Conservation (phyloP, 75 land plant species). For the Cupressus sempervirens region DNA sequence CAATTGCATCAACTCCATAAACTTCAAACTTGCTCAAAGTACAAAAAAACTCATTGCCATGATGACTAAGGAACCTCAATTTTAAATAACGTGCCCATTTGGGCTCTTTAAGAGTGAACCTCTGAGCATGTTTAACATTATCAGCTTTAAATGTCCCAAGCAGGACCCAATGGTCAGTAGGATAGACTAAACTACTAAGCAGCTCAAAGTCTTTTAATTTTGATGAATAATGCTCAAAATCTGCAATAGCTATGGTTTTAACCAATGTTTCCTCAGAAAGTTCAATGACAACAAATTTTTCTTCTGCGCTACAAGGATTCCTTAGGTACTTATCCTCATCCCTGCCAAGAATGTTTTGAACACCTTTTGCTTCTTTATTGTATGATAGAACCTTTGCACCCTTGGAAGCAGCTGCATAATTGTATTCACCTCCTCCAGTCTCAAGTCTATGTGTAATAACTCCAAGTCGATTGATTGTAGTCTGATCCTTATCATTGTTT, state of each 20-base stretch:
- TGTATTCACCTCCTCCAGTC: slow-evolving; percentile 69
- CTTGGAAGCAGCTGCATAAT: slow-evolving; percentile 82
- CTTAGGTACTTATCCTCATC: slow-evolving; percentile 85
- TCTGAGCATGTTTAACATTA: slow-evolving; percentile 71
- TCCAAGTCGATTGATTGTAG: slow-evolving; percentile 15
- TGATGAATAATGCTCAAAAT: slow-evolving; percentile 88
- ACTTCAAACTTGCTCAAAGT: slow-evolving; percentile 80
- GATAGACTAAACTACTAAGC: slow-evolving; percentile 69
- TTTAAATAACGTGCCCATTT: slow-evolving; percentile 91
- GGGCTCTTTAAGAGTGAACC: slow-evolving; percentile 65
- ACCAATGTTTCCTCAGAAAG: slow-evolving; percentile 87
- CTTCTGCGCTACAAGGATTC: slow-evolving; percentile 84
- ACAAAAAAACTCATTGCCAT: slow-evolving; percentile 89
- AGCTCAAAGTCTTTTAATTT: slow-evolving; percentile 81
- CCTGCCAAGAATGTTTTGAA: slow-evolving; percentile 60
- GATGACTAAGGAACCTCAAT: slow-evolving; percentile 67
- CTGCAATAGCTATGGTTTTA: slow-evolving; percentile 66
- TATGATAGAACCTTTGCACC: slow-evolving; percentile 82
- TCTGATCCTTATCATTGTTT: slow-evolving; percentile 26
- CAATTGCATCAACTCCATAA: slow-evolving; percentile 92
- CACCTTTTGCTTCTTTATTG: slow-evolving; percentile 93
- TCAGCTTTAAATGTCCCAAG: slow-evolving; percentile 74
- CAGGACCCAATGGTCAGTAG: slow-evolving; percentile 62
- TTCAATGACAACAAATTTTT: slow-evolving; percentile 71
- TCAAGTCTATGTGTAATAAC: slow-evolving; percentile 53